Percentiles rank a stretch among this genome's conserved stretches.
Conservation (phyloP, 2,329 filamentous ascomycete genomes). For the Beauveria sp. region DNA sequence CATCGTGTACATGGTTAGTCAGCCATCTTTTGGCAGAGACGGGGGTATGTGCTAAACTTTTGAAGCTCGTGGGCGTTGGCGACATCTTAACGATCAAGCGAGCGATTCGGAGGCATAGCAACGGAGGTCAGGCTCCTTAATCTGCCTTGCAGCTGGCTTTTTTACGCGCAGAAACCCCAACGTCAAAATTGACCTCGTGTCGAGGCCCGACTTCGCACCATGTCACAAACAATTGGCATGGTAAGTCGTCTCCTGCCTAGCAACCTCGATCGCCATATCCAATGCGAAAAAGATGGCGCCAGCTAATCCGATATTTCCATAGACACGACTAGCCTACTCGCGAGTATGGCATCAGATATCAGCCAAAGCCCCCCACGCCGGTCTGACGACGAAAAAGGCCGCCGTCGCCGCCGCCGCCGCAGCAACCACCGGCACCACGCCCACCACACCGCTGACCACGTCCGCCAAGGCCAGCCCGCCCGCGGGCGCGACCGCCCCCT, state of each 20-base stretch:
- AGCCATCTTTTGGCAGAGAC: background rate
- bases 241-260: slow-evolving; percentile 36
- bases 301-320: slow-evolving; percentile 5
- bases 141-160: background rate
- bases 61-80: slow-evolving; percentile 2
- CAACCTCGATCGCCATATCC: slow-evolving; percentile 1
- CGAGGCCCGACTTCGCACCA: slow-evolving; percentile 29
- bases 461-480: background rate
- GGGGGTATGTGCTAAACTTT: slow-evolving; percentile 2
- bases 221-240: slow-evolving; percentile 74
- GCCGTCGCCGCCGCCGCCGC: background rate
- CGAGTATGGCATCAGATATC: slow-evolving; percentile 87
- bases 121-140: background rate
- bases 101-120: background rate
- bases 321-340: slow-evolving; percentile 96
- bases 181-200: slow-evolving; percentile 14
- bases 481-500: background rate
- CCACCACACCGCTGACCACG: background rate
- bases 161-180: background rate
- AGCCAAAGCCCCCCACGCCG: slow-evolving; percentile 58
- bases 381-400: slow-evolving; percentile 45
- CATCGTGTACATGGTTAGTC: background rate
- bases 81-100: background rate
- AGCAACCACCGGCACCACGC: background rate
- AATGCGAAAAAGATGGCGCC: background rate